Evolutionary conservation across 768 basidiomycete genomes (phyloP), one percentile per base, ranked within the genome.

Genomic region (Macrolepiota dolichaula): DNA sequence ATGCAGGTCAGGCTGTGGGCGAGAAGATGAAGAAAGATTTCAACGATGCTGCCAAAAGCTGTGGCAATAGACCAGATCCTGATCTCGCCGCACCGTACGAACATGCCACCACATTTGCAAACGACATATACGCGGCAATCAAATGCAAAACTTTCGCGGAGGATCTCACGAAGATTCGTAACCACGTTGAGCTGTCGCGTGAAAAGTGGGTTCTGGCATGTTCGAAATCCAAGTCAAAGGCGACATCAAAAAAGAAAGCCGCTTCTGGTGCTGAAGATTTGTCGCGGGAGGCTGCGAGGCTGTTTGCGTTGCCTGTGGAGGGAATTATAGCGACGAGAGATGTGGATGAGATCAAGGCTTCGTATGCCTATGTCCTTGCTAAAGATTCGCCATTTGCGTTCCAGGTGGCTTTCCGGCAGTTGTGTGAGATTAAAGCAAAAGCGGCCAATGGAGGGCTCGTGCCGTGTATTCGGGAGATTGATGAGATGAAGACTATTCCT

Each of bases 281-380:
- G 1, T 72, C 74, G 65, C 29, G 69, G 2, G 46, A 40, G 0
- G 71, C 72, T 4, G 69, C 70, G 4, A 67, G 62, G 42, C 65
- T 62, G 35, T 84, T 67, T 55, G 66, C 59, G 4, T 25, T 66
- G 64, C 73, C 69, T 37, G 70, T 75, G 12, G 62, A 60, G 1
- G 69, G 52, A 32, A 68, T 74, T 0, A 7, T 40, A 40, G 69
- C 73, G 13, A 69, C 71, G 52, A 68, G 47, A 52, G 74, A 76
- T 40, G 49, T 79, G 22, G 74, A 79, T 6, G 71, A 80, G 51
- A 65, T 87, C 24, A 86, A 84, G 65, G 85, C 87, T 0, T 87
- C 88, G 0, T 84, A 76, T 42, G 87, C 88, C 0, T 83, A 82
- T 57, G 0, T 55, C 53, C 9, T 46, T 29, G 42, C 42, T 9